phyloP scores from a whole-genome alignment of 805 yeast genomes.

The Wickerhamomyces strasburgensis region DNA sequence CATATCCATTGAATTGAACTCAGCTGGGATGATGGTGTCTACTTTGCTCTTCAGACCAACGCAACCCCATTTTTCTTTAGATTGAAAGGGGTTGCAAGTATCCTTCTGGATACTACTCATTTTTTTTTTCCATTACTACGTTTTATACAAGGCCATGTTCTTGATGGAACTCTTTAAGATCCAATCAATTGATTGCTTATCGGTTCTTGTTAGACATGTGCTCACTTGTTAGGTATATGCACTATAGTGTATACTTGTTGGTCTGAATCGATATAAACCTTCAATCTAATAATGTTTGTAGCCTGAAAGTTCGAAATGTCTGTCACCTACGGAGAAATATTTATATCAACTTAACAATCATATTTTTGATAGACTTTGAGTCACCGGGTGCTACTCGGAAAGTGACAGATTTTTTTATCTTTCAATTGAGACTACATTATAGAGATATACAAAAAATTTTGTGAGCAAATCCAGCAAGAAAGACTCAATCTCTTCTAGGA shows the following conservation, averaged over 20 bases:
- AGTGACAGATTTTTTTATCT: no score
- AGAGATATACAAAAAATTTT: no score
- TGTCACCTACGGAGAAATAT: no score
- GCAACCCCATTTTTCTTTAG: neutral
- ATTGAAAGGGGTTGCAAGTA: neutral
- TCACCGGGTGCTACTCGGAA: no score
- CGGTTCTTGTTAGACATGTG: neutral
- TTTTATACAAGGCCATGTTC: no score
- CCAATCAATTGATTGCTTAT: neutral
- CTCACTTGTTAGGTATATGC: neutral
- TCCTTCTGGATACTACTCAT: no score
- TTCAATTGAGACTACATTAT: no score
- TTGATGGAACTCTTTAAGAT: neutral
- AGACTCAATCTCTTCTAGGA: constrained; percentile 25
- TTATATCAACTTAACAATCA: no score
- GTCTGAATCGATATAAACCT: neutral
- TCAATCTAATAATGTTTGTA: no score
- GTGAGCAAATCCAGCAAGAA: neutral
- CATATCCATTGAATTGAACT: neutral
- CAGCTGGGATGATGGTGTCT: neutral
- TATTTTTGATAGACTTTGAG: no score
- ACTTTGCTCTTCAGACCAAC: neutral
- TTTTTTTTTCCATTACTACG: no score
- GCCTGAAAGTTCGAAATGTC: no score
- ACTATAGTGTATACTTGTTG: neutral